phyloP scores from a whole-genome alignment of 2,329 filamentous ascomycete genomes.

The Botryotinia calthae region DNA sequence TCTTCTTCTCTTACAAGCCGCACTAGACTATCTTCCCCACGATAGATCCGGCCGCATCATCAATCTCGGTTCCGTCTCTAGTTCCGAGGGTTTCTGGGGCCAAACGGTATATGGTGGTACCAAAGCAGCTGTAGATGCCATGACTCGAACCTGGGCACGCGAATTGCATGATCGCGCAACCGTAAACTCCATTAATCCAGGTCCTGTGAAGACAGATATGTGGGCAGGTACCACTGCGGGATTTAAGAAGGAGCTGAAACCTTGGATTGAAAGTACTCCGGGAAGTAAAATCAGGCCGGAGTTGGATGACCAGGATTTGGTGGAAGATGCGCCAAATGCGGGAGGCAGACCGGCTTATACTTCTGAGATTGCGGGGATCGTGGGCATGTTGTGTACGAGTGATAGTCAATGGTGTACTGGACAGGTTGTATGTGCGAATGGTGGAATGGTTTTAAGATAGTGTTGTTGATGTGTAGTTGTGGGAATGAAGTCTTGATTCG shows the following conservation, averaged over 20 bases:
- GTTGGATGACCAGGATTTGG: conserved; percentile 60
- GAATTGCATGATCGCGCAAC: conserved; percentile 61
- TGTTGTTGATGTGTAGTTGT: not conserved
- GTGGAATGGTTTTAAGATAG: conserved; percentile 60
- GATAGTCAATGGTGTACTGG: conserved; percentile 79
- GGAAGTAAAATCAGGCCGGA: conserved; percentile 59
- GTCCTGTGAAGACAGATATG: conserved; percentile 66
- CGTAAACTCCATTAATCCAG: conserved; percentile 65
- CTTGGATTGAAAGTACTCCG: conserved; percentile 63
- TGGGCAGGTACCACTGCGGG: conserved; percentile 54
- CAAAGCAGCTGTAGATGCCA: conserved; percentile 64
- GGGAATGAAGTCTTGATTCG: not conserved
- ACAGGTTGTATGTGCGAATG: conserved; percentile 76
- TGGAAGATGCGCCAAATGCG: conserved; percentile 55
- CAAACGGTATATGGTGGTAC: conserved; percentile 64
- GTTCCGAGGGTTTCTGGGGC: conserved; percentile 49
- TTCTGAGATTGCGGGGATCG: conserved; percentile 70
- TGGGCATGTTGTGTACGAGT: conserved; percentile 70
- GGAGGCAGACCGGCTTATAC: conserved; percentile 63
- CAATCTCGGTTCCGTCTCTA: conserved; percentile 58
- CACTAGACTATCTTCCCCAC: conserved; percentile 63
- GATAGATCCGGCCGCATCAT: conserved; percentile 66
- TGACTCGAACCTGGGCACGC: conserved; percentile 66
- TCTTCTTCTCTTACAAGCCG: conserved; percentile 72
- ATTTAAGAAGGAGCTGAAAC: conserved; percentile 58